Evolutionary conservation across 495 filamentous ascomycete genomes (phyloP).

Genomic region (Podospora sp.): DNA sequence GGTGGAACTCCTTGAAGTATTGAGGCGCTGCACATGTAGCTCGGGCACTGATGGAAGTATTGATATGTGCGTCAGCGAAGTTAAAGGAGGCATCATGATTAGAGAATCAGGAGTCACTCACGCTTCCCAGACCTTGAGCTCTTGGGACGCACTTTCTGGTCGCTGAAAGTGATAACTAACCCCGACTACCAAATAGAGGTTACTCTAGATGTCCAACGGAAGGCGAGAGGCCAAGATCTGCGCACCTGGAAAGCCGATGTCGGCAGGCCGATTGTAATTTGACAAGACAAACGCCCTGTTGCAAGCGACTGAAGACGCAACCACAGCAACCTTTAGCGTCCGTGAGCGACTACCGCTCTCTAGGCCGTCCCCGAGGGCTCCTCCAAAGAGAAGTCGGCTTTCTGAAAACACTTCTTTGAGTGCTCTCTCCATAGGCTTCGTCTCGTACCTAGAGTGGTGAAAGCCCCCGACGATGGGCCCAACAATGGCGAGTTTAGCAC

Average conservation of each 20-base stretch:
- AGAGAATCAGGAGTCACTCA: constrained; percentile 3
- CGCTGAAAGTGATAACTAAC: constrained; percentile 9
- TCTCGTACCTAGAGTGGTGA: constrained; percentile 14
- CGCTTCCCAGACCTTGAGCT: constrained; percentile 18
- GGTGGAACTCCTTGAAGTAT: constrained; percentile 14
- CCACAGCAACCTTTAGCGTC: constrained; percentile 5
- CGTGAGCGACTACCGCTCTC: not conserved
- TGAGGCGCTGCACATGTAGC: constrained; percentile 12
- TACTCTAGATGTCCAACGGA: not conserved
- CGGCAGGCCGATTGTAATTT: constrained; percentile 12
- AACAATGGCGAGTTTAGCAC: constrained; percentile 1
- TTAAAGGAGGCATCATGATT: not conserved
- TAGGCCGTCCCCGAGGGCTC: not conserved
- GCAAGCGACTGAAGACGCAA: constrained; percentile 5
- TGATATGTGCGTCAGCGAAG: not conserved
- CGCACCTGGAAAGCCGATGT: not conserved
- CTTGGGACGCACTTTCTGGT: not conserved
- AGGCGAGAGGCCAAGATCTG: not conserved
- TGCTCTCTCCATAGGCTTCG: not conserved
- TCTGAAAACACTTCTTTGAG: not conserved
- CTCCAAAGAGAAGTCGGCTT: constrained; percentile 11
- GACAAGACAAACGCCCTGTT: constrained; percentile 15
- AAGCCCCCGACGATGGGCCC: not conserved
- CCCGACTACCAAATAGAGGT: not conserved
- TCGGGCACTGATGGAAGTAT: constrained; percentile 1